Evolutionary conservation across 2,329 filamentous ascomycete species (phyloP).

Genomic region (Zymoseptoria ardabiliae): DNA sequence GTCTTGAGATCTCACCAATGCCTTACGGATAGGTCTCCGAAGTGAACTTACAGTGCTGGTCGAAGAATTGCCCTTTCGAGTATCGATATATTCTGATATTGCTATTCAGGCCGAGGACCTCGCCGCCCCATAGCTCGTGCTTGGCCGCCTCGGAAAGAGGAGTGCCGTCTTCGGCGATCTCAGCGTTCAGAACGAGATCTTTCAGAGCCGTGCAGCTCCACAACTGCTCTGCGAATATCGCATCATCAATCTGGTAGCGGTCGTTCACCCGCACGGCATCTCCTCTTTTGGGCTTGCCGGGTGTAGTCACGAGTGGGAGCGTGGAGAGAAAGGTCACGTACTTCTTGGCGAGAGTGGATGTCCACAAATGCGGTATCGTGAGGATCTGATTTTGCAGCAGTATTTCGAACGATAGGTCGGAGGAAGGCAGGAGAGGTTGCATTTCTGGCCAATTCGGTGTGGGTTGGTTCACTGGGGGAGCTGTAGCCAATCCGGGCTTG

Average conservation of each 20-base stretch:
- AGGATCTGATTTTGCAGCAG: conserved; percentile 61
- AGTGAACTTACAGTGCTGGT: conserved; percentile 71
- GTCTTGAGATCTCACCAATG: not conserved
- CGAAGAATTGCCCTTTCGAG: conserved; percentile 79
- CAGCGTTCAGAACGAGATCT: conserved; percentile 44
- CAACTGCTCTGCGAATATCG: conserved; percentile 62
- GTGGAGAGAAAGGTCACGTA: conserved; percentile 67
- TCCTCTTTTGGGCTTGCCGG: conserved; percentile 67
- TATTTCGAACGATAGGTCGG: conserved; percentile 54
- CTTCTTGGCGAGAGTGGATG: conserved; percentile 63
- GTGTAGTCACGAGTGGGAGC: conserved; percentile 69
- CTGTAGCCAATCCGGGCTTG: not conserved
- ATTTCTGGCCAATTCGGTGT: conserved; percentile 63
- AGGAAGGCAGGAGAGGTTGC: conserved; percentile 58
- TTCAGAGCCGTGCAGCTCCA: conserved; percentile 73
- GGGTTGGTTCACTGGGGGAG: not conserved
- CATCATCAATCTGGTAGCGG: conserved; percentile 74
- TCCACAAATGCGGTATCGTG: conserved; percentile 67
- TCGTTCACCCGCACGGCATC: conserved; percentile 84
- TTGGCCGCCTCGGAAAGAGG: conserved; percentile 26
- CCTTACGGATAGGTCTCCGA: not conserved
- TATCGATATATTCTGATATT: conserved; percentile 90
- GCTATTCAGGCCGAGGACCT: conserved; percentile 74
- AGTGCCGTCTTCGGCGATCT: conserved; percentile 24
- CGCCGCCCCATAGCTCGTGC: conserved; percentile 61